Percentiles rank a stretch among this genome's conserved stretches.
phyloP scores from a whole-genome alignment of 2,329 filamentous ascomycete species.

The Venturia pyrina region DNA sequence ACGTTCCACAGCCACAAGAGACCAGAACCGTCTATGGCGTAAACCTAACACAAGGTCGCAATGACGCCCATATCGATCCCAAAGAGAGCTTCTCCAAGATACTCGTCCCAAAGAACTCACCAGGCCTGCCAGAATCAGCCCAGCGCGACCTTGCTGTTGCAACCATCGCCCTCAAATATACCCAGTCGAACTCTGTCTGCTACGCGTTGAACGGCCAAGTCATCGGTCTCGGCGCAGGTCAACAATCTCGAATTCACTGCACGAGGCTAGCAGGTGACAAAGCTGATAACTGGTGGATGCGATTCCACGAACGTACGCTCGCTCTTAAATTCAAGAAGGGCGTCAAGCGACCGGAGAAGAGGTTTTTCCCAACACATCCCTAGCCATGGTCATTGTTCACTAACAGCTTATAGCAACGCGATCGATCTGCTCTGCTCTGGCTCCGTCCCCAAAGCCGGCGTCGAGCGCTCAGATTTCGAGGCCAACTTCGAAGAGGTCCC shows the following conservation, averaged over 20 bases:
- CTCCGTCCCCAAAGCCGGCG: constrained; percentile 70
- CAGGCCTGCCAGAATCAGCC: constrained; percentile 65
- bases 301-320: constrained; percentile 85
- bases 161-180: constrained; percentile 97
- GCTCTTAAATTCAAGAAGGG: constrained; percentile 95
- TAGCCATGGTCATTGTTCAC: not conserved
- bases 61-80: constrained; percentile 78
- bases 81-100: constrained; percentile 72
- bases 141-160: constrained; percentile 86
- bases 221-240: constrained; percentile 86
- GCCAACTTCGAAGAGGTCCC: constrained; percentile 85
- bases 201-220: constrained; percentile 92
- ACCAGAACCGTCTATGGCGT: constrained; percentile 84
- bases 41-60: constrained; percentile 80
- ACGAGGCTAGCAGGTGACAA: constrained; percentile 95
- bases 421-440: constrained; percentile 93
- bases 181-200: constrained; percentile 97
- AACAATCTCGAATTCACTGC: constrained; percentile 98
- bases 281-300: constrained; percentile 99
- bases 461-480: constrained; percentile 81
- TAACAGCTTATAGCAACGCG: constrained; percentile 53
- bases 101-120: constrained; percentile 56
- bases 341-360: constrained; percentile 93
- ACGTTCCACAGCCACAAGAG: constrained; percentile 65
- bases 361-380: not conserved